Base-by-base conservation (phyloP, 768 basidiomycete genomes). In the Ramaria sp. region DNA sequence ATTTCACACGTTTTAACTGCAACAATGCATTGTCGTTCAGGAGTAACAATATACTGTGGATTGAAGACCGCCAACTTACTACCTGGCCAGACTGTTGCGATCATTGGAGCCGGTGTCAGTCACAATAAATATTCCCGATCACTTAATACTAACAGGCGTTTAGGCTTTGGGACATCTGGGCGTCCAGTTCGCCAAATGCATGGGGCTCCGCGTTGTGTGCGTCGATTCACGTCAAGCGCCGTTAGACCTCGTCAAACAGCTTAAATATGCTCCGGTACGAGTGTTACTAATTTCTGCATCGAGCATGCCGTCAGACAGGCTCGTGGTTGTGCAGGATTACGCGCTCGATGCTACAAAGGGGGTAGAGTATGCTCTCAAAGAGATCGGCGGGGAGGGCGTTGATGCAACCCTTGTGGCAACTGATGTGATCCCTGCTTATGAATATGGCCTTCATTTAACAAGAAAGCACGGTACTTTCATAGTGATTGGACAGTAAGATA, bases 221-320 rank as follows among this genome's bases (percentile, higher is more conserved):
- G 54, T 55, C 17, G 54, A 55, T 17, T 39, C 31, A n/a, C 54
- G 54, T 17, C 54, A 55, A 55, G 54, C 54, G 22, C 54, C 54
- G 10, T 55, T 55, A 38, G 54, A 55, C 19, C 22, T 55, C 15
- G 54, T 55, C 22, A 43, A 47, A 47, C 7, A 42, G n/a, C 43
- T 55, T 2, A 55, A 55, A 33, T 47, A 55, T 47, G 54, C 54
- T 17, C 54, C 54, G 19, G 54, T 47, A 46, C 7, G 45, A 20
- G 12, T 46, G 45, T 27, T 46, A 20, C 20, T 7, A 20, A 42
- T 42, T 4, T 42, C 20, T n/a, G n/a, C n/a, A 10, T 10, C n/a
- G 11, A 13, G 24, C 2, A 46, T n/a, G 10, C 24, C n/a, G n/a
- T n/a, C 19, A 37, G 3, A 37, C n/a, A 37, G 10, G 13, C 34